These are phyloP conservation scores for Solanum clarkiae DNA, from an alignment of 257 asterid genomes.

Conservation along the genomic window DNA sequence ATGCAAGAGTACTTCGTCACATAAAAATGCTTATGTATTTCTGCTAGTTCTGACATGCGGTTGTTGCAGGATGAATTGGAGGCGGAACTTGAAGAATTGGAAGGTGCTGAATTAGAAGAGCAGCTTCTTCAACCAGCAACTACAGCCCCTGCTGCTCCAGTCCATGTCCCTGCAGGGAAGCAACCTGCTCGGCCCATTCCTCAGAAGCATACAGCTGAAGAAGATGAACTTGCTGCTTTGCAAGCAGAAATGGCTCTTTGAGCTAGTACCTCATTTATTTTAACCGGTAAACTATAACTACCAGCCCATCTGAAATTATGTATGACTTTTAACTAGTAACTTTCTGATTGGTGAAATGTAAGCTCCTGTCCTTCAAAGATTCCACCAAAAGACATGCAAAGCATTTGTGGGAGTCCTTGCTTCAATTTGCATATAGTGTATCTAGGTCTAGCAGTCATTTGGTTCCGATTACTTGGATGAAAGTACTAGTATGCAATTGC, in stretches of 20 bases:
- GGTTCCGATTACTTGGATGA: neutral
- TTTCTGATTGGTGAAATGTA: neutral
- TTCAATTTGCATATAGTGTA: neutral
- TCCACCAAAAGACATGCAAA: neutral
- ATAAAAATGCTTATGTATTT: neutral
- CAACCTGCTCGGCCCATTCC: slow-evolving; percentile 14
- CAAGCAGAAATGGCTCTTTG: slow-evolving; percentile 28
- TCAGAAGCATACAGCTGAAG: slow-evolving; percentile 14
- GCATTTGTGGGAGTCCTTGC: neutral
- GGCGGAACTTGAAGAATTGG: slow-evolving; percentile 27
- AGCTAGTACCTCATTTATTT: neutral
- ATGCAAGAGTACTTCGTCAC: neutral
- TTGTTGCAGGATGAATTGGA: slow-evolving; percentile 24
- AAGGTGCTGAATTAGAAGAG: slow-evolving; percentile 23
- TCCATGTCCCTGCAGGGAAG: slow-evolving; percentile 11
- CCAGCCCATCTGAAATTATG: neutral
- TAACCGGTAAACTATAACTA: neutral
- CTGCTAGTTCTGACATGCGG: neutral
- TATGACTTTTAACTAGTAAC: neutral
- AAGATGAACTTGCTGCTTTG: slow-evolving; percentile 25
- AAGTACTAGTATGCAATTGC: neutral
- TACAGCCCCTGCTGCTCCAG: slow-evolving; percentile 19
- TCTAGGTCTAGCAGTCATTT: neutral
- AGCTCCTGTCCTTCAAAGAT: neutral
- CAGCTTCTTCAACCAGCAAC: slow-evolving; percentile 25